These are phyloP conservation scores for Mucor indicus DNA, from an alignment of 371 early-diverging fungal species.

Conservation along the genomic window DNA sequence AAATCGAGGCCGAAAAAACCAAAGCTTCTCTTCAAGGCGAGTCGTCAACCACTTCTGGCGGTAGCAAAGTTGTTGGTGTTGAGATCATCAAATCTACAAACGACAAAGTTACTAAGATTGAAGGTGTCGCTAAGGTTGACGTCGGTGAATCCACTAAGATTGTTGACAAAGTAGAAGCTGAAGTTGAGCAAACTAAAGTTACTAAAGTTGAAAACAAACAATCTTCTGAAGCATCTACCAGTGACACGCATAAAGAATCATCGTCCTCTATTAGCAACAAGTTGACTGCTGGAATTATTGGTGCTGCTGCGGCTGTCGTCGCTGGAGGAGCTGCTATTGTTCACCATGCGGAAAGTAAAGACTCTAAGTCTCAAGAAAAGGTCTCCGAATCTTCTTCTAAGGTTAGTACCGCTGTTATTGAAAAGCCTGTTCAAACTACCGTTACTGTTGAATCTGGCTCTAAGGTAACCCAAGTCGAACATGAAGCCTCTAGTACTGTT, in stretches of 20 bases:
- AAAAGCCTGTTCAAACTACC: slow-evolving; percentile 10
- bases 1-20: slow-evolving; percentile 5
- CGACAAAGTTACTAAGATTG: not conserved
- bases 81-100: slow-evolving; percentile 1
- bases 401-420: slow-evolving; percentile 14
- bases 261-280: no score
- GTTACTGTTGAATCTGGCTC: slow-evolving; percentile 19
- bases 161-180: slow-evolving; percentile 7
- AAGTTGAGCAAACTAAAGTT: slow-evolving; percentile 15
- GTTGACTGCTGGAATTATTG: slow-evolving; percentile 11
- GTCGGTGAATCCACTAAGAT: slow-evolving; percentile 5
- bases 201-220: slow-evolving; percentile 6
- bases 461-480: slow-evolving; percentile 2
- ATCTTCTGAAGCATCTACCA: not conserved
- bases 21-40: slow-evolving; percentile 1
- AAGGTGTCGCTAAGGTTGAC: slow-evolving; percentile 2
- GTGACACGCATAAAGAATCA: no score
- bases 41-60: not conserved
- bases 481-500: not conserved
- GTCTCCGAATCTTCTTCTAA: no score
- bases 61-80: no score
- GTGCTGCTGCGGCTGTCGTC: slow-evolving; percentile 24
- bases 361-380: no score
- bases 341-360: no score
- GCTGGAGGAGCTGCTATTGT: no score